Base-by-base conservation (phyloP, 495 filamentous ascomycete genomes). In the Xylaria acuta region DNA sequence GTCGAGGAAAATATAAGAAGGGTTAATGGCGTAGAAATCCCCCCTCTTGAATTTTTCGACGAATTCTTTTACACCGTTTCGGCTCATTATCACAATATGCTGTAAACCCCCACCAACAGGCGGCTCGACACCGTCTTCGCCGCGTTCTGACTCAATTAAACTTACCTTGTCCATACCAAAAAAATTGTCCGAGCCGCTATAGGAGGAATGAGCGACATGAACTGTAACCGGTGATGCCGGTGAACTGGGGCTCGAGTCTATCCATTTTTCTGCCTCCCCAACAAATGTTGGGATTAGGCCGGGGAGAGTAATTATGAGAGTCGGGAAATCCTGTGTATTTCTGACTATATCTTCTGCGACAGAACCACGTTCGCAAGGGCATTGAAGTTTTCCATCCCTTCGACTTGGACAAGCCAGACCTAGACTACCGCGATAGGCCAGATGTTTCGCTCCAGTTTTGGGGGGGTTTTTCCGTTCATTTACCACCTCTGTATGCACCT, bases 1-100 rank as follows among this genome's bases (percentile, higher is more conserved):
- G 5, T 63, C 59, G 12, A 63, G 43, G 9, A 63, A 63, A 16
- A 63, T n/a, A n/a, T n/a, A n/a, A n/a, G n/a, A n/a, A n/a, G n/a
- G n/a, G n/a, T n/a, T n/a, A n/a, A n/a, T n/a, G n/a, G n/a, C n/a
- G n/a, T n/a, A n/a, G n/a, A n/a, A n/a, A n/a, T n/a, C n/a, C n/a
- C n/a, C n/a, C n/a, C n/a, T n/a, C n/a, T n/a, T n/a, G n/a, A n/a
- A n/a, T n/a, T 38, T 38, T 3, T 38, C 36, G 36, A 38, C 3
- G 36, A 63, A 63, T 4, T 41, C 3, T 8, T 14, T 41, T n/a
- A 40, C 8, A 5, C 59, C n/a, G 18, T 2, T 5, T 25, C 18
- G 5, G 59, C 36, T 12, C 8, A 63, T 27, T 43, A 63, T 40
- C 16, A 63, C 59, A 20, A 63, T 63, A 18, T 63, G 11, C 58